A percentile compares a stretch with the other conserved stretches of the same genome.
phyloP scores from a whole-genome alignment of 2,329 filamentous ascomycete species.

The Elsinoe ampelina region DNA sequence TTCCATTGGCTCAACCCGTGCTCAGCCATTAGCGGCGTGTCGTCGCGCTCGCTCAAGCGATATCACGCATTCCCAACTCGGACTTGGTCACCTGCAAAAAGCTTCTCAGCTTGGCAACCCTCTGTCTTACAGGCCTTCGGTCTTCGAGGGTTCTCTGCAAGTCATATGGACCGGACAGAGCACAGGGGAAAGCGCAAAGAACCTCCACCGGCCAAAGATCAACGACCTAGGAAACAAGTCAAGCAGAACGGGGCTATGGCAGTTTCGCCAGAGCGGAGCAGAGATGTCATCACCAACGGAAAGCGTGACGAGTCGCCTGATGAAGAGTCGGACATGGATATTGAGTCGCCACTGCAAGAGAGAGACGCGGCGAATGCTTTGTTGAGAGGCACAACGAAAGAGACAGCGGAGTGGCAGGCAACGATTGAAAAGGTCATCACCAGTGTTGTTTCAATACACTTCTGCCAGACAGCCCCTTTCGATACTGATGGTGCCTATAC shows the following conservation, averaged over 20 bases:
- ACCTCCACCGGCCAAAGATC: constrained; percentile 24
- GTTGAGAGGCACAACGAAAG: constrained; percentile 42
- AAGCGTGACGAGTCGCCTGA: constrained; percentile 22
- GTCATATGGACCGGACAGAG: constrained; percentile 13
- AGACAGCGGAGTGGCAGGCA: constrained; percentile 84
- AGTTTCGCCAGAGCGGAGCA: constrained; percentile 10
- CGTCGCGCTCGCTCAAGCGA: neutral
- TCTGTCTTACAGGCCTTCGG: neutral
- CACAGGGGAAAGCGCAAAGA: constrained; percentile 28
- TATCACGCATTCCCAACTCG: neutral
- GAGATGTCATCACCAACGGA: constrained; percentile 20
- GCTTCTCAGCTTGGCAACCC: neutral
- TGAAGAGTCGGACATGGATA: constrained; percentile 37
- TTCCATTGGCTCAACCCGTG: neutral
- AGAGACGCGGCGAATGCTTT: constrained; percentile 23
- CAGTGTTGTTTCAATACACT: constrained; percentile 97
- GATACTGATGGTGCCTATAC: constrained; percentile 92
- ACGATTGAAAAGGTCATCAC: constrained; percentile 90
- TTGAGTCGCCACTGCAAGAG: constrained; percentile 20
- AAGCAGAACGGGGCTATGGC: constrained; percentile 12
- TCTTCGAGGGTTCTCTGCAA: neutral
- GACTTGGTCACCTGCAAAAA: neutral
- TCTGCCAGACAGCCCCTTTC: constrained; percentile 95
- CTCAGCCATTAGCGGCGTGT: neutral
- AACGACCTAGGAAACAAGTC: constrained; percentile 29